Percentiles rank a stretch among this genome's conserved stretches.
phyloP scores from a whole-genome alignment of 164 flowering plant species.

The Liriodendron chinense region DNA sequence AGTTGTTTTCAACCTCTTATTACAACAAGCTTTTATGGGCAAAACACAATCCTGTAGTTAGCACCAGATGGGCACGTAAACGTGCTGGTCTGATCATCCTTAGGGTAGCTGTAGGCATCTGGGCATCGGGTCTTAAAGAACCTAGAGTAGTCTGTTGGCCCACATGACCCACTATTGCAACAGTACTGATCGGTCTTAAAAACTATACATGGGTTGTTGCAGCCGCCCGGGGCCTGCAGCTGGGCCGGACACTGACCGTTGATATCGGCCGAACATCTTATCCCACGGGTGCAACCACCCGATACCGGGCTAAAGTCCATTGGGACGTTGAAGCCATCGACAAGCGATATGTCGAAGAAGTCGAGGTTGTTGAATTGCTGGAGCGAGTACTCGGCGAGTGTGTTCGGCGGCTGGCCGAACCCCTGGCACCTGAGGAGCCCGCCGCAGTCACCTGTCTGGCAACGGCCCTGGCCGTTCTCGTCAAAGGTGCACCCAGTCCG shows the following conservation, averaged over 20 bases:
- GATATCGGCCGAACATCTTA: slow-evolving; percentile 17
- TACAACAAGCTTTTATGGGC: slow-evolving; percentile 38
- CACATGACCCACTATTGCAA: slow-evolving; percentile 32
- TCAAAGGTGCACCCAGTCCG: slow-evolving; percentile 32
- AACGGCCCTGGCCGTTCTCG: slow-evolving; percentile 21
- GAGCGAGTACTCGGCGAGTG: slow-evolving; percentile 30
- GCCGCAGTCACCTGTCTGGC: slow-evolving; percentile 35
- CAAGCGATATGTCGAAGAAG: slow-evolving; percentile 32
- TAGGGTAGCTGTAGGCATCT: slow-evolving; percentile 54
- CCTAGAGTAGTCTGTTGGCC: slow-evolving; percentile 37
- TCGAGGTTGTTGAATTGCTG: slow-evolving; percentile 28
- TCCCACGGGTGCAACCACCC: slow-evolving; percentile 14
- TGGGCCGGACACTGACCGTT: slow-evolving; percentile 36
- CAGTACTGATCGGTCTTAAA: slow-evolving; percentile 50
- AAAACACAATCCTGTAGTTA: slow-evolving; percentile 53
- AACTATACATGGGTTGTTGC: slow-evolving; percentile 56
- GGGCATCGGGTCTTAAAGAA: slow-evolving; percentile 53
- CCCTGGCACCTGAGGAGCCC: slow-evolving; percentile 20
- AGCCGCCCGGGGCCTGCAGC: slow-evolving; percentile 36
- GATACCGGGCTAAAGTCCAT: slow-evolving; percentile 25
- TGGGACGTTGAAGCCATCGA: slow-evolving; percentile 37
- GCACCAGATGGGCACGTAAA: slow-evolving; percentile 57
- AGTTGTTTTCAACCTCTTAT: too few species aligned
- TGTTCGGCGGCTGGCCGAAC: slow-evolving; percentile 29
- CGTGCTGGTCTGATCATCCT: slow-evolving; percentile 50